Evolutionary conservation across 2,329 filamentous ascomycete genomes (phyloP).

Genomic region (Botrytis fabae): DNA sequence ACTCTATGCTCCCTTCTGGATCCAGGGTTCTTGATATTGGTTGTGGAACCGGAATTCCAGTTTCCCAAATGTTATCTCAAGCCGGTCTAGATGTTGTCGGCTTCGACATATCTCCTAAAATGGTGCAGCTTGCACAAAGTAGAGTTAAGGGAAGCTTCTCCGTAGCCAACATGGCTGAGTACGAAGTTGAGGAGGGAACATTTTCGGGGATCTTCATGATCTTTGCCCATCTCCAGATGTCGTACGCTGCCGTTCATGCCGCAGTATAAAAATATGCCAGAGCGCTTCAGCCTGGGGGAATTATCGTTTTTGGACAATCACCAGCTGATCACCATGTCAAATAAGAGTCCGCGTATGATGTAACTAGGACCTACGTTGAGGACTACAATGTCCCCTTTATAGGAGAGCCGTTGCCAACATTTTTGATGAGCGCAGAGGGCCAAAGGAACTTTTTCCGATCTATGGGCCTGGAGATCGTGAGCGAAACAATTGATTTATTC

Average conservation of each 20-base stretch:
- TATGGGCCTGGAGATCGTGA: constrained; percentile 35
- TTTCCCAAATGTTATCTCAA: constrained; percentile 33
- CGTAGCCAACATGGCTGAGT: constrained; percentile 28
- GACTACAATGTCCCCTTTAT: constrained; percentile 34
- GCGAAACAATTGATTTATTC: constrained; percentile 31
- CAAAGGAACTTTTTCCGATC: constrained; percentile 31
- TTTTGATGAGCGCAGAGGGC: constrained; percentile 32
- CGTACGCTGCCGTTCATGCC: constrained; percentile 36
- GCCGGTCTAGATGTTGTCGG: constrained; percentile 29
- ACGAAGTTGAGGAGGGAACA: constrained; percentile 27
- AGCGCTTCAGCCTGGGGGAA: constrained; percentile 34
- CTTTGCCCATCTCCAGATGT: constrained; percentile 37
- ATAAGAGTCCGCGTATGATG: constrained; percentile 33
- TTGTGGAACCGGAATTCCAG: constrained; percentile 41
- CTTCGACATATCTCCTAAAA: constrained; percentile 42
- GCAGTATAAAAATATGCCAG: constrained; percentile 33
- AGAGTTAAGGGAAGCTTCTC: constrained; percentile 28
- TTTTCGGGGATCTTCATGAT: constrained; percentile 40
- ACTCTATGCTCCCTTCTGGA: not conserved
- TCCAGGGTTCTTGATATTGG: constrained; percentile 38
- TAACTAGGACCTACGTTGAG: constrained; percentile 38
- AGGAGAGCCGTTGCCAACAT: constrained; percentile 32
- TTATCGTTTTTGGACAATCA: constrained; percentile 38
- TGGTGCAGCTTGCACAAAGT: constrained; percentile 14
- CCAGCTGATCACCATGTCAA: constrained; percentile 38